Conservation (phyloP, 2,329 filamentous ascomycete genomes). For the Aspergillus sp. region DNA sequence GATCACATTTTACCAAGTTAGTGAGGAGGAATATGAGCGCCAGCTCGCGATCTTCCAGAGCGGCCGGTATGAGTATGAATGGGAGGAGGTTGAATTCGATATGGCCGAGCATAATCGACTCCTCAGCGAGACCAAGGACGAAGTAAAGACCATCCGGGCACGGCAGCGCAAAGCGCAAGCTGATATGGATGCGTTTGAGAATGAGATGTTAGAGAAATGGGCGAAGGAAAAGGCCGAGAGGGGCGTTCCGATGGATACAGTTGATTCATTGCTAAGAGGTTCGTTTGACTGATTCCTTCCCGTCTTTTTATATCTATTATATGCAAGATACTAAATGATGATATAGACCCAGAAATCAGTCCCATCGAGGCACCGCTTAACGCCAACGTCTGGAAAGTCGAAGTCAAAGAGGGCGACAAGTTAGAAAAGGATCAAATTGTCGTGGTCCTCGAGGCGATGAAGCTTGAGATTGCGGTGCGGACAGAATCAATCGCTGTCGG, state of each 20-base stretch:
- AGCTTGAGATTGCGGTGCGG: slow-evolving; percentile 54
- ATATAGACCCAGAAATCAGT: slow-evolving; percentile 36
- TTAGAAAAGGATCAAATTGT: slow-evolving; percentile 46
- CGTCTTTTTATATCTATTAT: background rate
- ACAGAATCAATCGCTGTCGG: slow-evolving; percentile 28
- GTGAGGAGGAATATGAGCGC: slow-evolving; percentile 51
- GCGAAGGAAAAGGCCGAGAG: slow-evolving; percentile 47
- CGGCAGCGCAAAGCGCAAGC: slow-evolving; percentile 51
- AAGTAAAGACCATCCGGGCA: slow-evolving; percentile 48
- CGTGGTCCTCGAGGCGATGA: slow-evolving; percentile 57
- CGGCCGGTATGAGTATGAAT: slow-evolving; percentile 54
- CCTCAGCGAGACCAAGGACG: slow-evolving; percentile 46
- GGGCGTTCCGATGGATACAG: slow-evolving; percentile 50
- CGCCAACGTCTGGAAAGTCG: slow-evolving; percentile 57
- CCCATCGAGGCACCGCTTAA: slow-evolving; percentile 46
- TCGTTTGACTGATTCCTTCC: slow-evolving; percentile 12
- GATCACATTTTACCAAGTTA: slow-evolving; percentile 56
- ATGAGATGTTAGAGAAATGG: slow-evolving; percentile 37
- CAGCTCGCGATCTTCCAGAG: slow-evolving; percentile 50
- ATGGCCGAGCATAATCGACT: slow-evolving; percentile 56
- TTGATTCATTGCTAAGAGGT: slow-evolving; percentile 52
- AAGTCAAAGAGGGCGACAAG: slow-evolving; percentile 43
- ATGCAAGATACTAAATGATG: background rate
- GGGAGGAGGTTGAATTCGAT: slow-evolving; percentile 52
- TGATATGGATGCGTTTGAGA: slow-evolving; percentile 41